Conservation (phyloP, 352 stramenopile genomes). For the Phytophthora colocasiae region DNA sequence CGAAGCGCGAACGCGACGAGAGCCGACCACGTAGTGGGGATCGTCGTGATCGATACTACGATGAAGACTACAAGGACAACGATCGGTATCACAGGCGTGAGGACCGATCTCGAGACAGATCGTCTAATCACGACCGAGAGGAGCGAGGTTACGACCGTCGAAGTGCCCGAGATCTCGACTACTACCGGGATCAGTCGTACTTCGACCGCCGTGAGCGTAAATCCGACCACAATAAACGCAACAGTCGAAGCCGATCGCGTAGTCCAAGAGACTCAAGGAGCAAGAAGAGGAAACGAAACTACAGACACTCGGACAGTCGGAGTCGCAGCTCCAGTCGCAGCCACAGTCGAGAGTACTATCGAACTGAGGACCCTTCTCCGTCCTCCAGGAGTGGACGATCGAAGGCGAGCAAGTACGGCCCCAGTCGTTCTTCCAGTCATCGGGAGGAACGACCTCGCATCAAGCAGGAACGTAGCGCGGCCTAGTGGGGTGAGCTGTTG, state of each 20-base stretch:
- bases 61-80: conserved; percentile 42
- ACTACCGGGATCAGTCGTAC: conserved; percentile 44
- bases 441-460: conserved; percentile 35
- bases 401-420: conserved; percentile 27
- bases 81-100: conserved; percentile 39
- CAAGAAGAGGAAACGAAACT: conserved; percentile 50
- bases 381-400: conserved; percentile 23
- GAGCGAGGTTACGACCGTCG: conserved; percentile 49
- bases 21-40: conserved; percentile 31
- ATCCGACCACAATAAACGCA: conserved; percentile 22
- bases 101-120: conserved; percentile 36
- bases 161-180: conserved; percentile 40
- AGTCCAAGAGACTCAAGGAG: conserved; percentile 40
- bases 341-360: conserved; percentile 45
- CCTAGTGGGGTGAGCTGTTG: conserved; percentile 26
- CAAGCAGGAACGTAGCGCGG: conserved; percentile 44
- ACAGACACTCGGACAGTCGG: conserved; percentile 46
- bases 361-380: conserved; percentile 30
- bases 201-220: conserved; percentile 43
- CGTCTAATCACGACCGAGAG: conserved; percentile 34
- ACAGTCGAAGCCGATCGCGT: conserved; percentile 43
- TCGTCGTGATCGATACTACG: conserved; percentile 36
- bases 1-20: conserved; percentile 27
- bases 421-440: conserved; percentile 8
- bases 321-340: conserved; percentile 59